Conservation (phyloP, 1,284 basidiomycete genomes). For the Agroathelia rolfsii region DNA sequence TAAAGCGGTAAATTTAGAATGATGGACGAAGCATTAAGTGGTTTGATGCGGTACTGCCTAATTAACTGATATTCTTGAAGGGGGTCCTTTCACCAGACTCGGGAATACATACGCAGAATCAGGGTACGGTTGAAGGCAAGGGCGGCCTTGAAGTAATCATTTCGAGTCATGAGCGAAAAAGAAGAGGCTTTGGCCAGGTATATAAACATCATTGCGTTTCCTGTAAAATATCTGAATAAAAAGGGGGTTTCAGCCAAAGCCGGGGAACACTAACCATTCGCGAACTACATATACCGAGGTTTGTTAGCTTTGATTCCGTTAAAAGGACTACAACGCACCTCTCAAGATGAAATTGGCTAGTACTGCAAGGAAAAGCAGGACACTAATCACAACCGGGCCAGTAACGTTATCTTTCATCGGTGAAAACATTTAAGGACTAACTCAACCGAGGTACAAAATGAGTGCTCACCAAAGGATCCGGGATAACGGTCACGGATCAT, state of each 20-base stretch:
- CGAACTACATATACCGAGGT: constrained; percentile 27
- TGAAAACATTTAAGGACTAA: no score
- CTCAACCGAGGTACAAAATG: constrained; percentile 5
- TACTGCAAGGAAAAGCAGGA: constrained; percentile 74
- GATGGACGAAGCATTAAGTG: no score
- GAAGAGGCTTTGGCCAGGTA: constrained; percentile 17
- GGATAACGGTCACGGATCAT: constrained; percentile 87
- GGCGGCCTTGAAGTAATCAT: no score
- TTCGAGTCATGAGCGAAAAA: no score
- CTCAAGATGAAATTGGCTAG: constrained; percentile 82
- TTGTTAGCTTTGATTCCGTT: constrained; percentile 2
- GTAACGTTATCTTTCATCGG: constrained; percentile 70
- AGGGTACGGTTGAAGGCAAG: no score
- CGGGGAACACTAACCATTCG: constrained; percentile 25
- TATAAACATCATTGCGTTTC: constrained; percentile 23
- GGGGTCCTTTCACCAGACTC: no score
- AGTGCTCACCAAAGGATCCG: constrained; percentile 74
- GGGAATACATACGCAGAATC: no score
- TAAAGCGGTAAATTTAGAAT: no score
- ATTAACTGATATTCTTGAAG: no score
- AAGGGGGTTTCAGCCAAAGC: constrained; percentile 4
- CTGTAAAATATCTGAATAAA: constrained; percentile 12
- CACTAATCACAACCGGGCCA: constrained; percentile 76
- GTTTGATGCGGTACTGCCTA: no score
- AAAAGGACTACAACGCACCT: constrained; percentile 32